Evolutionary conservation across 2,329 filamentous ascomycete species (phyloP).

Genomic region (Colletotrichum sp.): DNA sequence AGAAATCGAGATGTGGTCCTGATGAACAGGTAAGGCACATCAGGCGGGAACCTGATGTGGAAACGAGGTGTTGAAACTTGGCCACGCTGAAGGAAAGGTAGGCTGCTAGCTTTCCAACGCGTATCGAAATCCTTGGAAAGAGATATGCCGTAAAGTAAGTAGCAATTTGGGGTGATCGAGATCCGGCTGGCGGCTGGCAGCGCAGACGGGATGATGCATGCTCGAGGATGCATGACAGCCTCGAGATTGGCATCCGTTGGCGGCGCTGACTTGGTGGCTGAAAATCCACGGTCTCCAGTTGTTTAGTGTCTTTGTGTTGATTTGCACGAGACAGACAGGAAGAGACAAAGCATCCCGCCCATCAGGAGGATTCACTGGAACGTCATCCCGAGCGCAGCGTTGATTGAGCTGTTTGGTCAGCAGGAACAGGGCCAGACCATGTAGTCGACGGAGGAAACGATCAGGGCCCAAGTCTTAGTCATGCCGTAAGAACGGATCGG

Average conservation of each 20-base stretch:
- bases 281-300: background rate
- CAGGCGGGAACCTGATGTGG: background rate
- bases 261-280: background rate
- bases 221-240: background rate
- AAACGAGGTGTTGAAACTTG: background rate
- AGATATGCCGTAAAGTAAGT: background rate
- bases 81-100: background rate
- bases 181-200: background rate
- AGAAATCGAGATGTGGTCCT: background rate
- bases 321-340: background rate
- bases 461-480: background rate
- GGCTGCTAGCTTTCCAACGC: background rate
- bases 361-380: background rate
- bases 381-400: background rate
- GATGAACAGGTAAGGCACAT: background rate
- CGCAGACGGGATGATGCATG: conserved; percentile 14
- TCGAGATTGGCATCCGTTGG: background rate
- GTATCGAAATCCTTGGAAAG: background rate
- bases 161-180: background rate
- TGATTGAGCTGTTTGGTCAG: background rate
- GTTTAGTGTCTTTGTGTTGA: background rate
- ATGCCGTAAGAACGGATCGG: background rate
- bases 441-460: background rate
- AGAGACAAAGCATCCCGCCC: background rate
- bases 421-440: background rate